Conservation (phyloP, 1,284 basidiomycete genomes). For the Cryptococcus amylolentus region DNA sequence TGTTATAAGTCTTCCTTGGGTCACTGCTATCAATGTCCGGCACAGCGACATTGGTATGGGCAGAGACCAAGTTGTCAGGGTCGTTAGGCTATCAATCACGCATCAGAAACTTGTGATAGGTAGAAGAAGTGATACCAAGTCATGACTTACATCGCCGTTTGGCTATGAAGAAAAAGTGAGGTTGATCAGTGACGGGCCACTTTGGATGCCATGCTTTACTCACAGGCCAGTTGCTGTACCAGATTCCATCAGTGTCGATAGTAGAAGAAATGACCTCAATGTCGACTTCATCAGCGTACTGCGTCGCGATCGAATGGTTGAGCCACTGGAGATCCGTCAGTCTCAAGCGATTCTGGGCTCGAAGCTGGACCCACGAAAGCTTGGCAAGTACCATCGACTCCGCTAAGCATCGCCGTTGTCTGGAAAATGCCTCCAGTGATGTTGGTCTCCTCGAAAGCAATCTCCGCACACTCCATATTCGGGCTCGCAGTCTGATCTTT, state of each 20-base stretch:
- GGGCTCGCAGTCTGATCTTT: conserved; percentile 1
- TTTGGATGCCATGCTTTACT: not conserved
- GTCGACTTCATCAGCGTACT: conserved; percentile 10
- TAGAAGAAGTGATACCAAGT: not conserved
- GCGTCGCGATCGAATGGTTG: conserved; percentile 9
- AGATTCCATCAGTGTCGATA: not conserved
- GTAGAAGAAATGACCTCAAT: conserved; percentile 7
- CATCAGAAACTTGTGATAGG: not conserved
- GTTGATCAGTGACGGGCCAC: not conserved
- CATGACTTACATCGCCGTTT: not conserved
- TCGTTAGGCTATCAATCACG: conserved; percentile 1
- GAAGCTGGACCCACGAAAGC: conserved; percentile 7
- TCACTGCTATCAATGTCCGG: not conserved
- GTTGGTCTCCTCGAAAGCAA: conserved; percentile 6
- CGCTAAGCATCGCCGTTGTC: conserved; percentile 3
- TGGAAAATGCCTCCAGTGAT: conserved; percentile 14
- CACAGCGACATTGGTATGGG: conserved; percentile 2
- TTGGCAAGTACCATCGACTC: conserved; percentile 8
- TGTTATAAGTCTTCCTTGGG: conserved; percentile 8
- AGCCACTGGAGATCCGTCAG: conserved; percentile 7
- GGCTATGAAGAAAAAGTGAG: not conserved
- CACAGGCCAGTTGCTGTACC: conserved; percentile 1
- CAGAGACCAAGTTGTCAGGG: not conserved
- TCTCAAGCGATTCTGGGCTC: not conserved
- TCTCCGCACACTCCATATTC: conserved; percentile 12